Evolutionary conservation across 2,329 filamentous ascomycete genomes (phyloP).

Genomic region (Blumeriella jaapii): DNA sequence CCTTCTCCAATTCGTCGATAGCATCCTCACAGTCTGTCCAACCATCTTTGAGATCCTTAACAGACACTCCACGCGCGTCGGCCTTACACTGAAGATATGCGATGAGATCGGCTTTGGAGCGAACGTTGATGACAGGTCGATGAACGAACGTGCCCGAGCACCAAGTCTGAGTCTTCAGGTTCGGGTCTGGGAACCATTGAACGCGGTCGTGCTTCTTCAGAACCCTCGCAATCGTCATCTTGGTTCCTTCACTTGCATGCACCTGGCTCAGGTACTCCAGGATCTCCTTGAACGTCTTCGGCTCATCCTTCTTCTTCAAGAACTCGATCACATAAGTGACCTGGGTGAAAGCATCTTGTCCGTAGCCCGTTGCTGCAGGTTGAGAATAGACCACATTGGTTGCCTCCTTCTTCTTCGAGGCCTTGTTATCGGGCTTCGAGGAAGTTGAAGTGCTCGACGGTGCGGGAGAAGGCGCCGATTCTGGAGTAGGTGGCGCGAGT

Average conservation of each 20-base stretch:
- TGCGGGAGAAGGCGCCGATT: conserved; percentile 51
- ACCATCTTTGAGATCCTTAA: conserved; percentile 90
- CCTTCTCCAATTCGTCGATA: conserved; percentile 64
- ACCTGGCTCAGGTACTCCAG: conserved; percentile 69
- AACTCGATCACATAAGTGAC: conserved; percentile 79
- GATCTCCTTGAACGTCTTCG: conserved; percentile 64
- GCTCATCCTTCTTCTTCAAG: conserved; percentile 58
- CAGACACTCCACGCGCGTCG: conserved; percentile 67
- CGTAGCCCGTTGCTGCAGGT: conserved; percentile 63
- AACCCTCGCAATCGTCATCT: conserved; percentile 54
- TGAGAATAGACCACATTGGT: conserved; percentile 60
- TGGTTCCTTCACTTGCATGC: conserved; percentile 46
- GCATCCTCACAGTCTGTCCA: conserved; percentile 78
- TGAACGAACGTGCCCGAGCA: conserved; percentile 67
- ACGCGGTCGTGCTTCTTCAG: conserved; percentile 54
- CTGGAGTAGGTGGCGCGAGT: conserved; percentile 36
- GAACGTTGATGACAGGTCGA: conserved; percentile 74
- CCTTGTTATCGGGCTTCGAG: conserved; percentile 44
- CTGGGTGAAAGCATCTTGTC: conserved; percentile 73
- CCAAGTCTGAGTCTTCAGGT: conserved; percentile 56
- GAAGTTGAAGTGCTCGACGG: conserved; percentile 43
- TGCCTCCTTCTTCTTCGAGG: conserved; percentile 52
- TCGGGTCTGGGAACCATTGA: conserved; percentile 42
- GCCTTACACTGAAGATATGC: conserved; percentile 70
- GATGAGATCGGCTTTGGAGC: conserved; percentile 64